Evolutionary conservation across 2,329 filamentous ascomycete species (phyloP).

Genomic region (Chalara sp.): DNA sequence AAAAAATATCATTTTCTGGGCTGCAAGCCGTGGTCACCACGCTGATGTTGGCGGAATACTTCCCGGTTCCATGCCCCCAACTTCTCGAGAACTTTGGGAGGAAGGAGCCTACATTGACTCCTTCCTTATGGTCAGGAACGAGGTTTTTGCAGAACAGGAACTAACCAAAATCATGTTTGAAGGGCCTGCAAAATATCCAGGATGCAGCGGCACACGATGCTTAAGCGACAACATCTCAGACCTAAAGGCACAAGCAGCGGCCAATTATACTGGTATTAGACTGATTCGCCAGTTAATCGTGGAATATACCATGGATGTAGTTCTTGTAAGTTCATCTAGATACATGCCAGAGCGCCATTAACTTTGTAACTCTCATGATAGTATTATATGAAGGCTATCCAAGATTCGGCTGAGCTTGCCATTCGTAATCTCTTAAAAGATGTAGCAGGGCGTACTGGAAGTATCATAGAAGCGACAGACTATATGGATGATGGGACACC

Average conservation of each 20-base stretch:
- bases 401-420: constrained; percentile 67
- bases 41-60: constrained; percentile 79
- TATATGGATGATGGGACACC: constrained; percentile 83
- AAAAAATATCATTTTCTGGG: constrained; percentile 68
- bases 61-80: constrained; percentile 74
- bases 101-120: constrained; percentile 56
- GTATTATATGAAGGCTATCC: constrained; percentile 57
- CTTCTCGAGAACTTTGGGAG: constrained; percentile 56
- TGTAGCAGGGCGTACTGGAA: not conserved
- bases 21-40: constrained; percentile 75
- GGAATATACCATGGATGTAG: constrained; percentile 67
- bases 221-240: constrained; percentile 45
- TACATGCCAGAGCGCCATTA: too few species aligned
- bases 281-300: constrained; percentile 65
- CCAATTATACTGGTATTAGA: constrained; percentile 71
- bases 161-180: constrained; percentile 59
- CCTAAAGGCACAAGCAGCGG: constrained; percentile 75
- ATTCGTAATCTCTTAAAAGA: constrained; percentile 65
- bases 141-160: constrained; percentile 67
- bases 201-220: constrained; percentile 69
- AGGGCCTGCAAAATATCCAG: constrained; percentile 64
- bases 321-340: constrained; percentile 26
- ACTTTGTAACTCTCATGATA: constrained; percentile 29
- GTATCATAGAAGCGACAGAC: constrained; percentile 46
- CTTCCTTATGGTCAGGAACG: constrained; percentile 64